Evolutionary conservation across 805 yeast species (phyloP), one percentile per base, ranked within the genome.

Genomic region (Yamadazyma sp.): DNA sequence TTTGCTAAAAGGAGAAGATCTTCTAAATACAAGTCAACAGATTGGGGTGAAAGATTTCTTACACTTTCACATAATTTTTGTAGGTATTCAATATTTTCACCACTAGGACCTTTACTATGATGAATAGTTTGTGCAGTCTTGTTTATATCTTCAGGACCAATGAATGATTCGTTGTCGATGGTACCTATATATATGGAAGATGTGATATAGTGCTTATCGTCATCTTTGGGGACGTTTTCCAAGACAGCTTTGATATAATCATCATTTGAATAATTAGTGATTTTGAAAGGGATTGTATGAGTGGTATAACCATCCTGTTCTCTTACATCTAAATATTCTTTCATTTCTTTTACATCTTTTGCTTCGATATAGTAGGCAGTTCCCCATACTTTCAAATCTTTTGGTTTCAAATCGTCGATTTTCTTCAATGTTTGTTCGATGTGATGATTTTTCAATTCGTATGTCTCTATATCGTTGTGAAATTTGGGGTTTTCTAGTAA

Each of bases 261-360:
- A 9, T 28, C 42, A 2, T 26, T 16, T 0, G 59, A 53, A n/a
- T 48, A 48, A 7, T 27, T 43, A 11, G 67, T 60, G 8, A 84
- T 63, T 43, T 73, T 70, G 51, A 87, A 86, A 4, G 76, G 77
- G 3, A 87, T 80, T 15, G 68, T 58, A 44, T 84, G 86, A 2
- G 77, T 65, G 1, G 86, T 68, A 56, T 89, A 89, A 0, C 97
- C 98, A 51, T 87, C 88, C 55, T 87, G 88, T 49, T 89, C 98
- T 36, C 98, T 68, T 10, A 76, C 70, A 47, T 89, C 95, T 32
- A 89, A 66, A 47, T 86, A 82, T 11, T 73, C 80, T 21, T 68
- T 65, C 12, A 86, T 93, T 38, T 73, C 73, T 4, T 57, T 55
- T 0, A 82, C 88, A 33, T 74, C 54, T 35, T 76, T 75, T 0